These are phyloP conservation scores for Pythium aristosporum DNA, from an alignment of 352 stramenopile species.

Conservation along the genomic window DNA sequence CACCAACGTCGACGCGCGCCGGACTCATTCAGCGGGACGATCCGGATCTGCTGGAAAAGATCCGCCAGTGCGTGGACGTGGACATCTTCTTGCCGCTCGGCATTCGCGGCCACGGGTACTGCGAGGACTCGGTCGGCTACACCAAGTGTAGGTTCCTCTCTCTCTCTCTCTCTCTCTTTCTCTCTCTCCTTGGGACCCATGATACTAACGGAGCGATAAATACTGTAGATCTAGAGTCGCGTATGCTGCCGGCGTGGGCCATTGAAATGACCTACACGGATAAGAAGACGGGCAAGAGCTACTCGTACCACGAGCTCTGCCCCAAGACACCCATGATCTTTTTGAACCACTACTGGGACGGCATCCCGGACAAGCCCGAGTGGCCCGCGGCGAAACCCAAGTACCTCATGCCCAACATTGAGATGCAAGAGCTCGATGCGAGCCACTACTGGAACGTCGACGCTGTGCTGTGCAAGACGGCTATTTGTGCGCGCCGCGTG, in stretches of 20 bases:
- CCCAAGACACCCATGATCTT: conserved; percentile 31
- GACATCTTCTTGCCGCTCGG: conserved; percentile 53
- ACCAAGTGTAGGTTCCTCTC: conserved; percentile 39
- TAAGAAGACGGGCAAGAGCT: conserved; percentile 5
- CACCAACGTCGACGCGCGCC: conserved; percentile 24
- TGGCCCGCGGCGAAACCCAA: conserved; percentile 32
- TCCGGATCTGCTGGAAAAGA: conserved; percentile 35
- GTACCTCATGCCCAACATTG: conserved; percentile 36
- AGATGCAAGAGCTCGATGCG: conserved; percentile 52
- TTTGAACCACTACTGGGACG: conserved; percentile 43
- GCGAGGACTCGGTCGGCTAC: conserved; percentile 64
- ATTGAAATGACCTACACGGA: conserved; percentile 27
- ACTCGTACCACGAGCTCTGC: conserved; percentile 40
- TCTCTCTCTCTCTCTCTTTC: no score
- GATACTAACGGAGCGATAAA: no score
- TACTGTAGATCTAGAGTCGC: conserved; percentile 20
- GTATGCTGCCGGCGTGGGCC: conserved; percentile 39
- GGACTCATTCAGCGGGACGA: conserved; percentile 25
- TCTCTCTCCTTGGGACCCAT: no score
- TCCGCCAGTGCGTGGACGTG: conserved; percentile 57
- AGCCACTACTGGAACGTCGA: conserved; percentile 50
- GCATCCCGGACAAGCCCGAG: conserved; percentile 9
- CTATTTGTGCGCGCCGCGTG: conserved; percentile 38
- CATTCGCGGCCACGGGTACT: conserved; percentile 58
- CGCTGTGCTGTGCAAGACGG: conserved; percentile 62